Conservation (phyloP, 345 rosid species). For the Dipteronia sinensis region DNA sequence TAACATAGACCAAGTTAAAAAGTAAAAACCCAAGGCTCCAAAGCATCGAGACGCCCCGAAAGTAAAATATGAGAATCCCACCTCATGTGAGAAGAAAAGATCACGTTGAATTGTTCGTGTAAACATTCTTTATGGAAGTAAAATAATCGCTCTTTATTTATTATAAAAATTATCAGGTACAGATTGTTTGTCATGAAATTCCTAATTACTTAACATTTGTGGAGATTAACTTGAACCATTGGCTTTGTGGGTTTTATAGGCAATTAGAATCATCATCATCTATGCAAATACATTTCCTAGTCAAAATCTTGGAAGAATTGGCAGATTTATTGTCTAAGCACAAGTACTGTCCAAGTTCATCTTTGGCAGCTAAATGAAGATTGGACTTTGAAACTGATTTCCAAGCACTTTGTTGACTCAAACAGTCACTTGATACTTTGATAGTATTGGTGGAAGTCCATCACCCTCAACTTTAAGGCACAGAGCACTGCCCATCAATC, state of each 20-base stretch:
- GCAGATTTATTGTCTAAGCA: conserved; percentile 34
- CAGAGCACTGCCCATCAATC: conserved; percentile 21
- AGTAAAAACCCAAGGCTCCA: neutral
- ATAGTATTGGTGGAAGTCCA: conserved; percentile 29
- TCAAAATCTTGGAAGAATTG: conserved; percentile 18
- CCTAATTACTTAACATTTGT: neutral
- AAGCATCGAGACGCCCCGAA: neutral
- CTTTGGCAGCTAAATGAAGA: conserved; percentile 35
- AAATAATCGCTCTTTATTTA: too few relatives aligned
- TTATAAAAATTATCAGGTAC: neutral
- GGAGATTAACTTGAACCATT: conserved; percentile 43
- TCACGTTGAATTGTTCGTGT: too few relatives aligned
- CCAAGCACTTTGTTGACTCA: conserved; percentile 30
- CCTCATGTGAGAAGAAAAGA: too few relatives aligned
- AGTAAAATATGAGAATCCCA: too few relatives aligned
- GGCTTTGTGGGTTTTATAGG: conserved; percentile 30
- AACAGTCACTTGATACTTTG: conserved; percentile 24
- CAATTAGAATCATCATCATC: conserved; percentile 33
- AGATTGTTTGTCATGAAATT: neutral
- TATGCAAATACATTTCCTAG: conserved; percentile 34
- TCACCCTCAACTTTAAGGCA: conserved; percentile 31
- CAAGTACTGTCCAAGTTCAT: conserved; percentile 20
- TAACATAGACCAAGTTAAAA: too few relatives aligned
- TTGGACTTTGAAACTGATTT: conserved; percentile 26
- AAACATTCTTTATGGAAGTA: too few relatives aligned